Conservation (phyloP, 1,139 yeast species). For the Saccharomycopsis hybrid region DNA sequence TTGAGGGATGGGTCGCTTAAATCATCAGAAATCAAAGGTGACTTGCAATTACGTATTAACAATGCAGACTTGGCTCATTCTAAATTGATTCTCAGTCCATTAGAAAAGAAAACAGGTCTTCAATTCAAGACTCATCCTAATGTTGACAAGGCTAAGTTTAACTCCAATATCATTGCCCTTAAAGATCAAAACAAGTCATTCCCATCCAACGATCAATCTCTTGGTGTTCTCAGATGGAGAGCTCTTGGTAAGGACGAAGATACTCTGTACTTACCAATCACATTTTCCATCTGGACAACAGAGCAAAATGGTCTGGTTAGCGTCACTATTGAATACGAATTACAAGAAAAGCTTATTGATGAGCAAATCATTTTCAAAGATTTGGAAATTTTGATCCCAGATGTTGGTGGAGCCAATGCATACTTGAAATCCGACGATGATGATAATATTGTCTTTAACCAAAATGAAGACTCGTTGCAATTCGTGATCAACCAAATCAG, state of each 20-base stretch:
- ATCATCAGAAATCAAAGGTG: slow-evolving; percentile 82
- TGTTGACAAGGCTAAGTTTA: slow-evolving; percentile 73
- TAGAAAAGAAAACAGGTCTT: slow-evolving; percentile 41
- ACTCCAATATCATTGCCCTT: slow-evolving; percentile 55
- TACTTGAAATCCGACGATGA: slow-evolving; percentile 45
- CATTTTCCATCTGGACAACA: slow-evolving; percentile 76
- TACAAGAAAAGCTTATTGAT: slow-evolving; percentile 38
- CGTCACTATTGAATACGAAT: slow-evolving; percentile 85
- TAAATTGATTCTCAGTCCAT: slow-evolving; percentile 49
- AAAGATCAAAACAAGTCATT: slow-evolving; percentile 74
- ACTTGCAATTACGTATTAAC: slow-evolving; percentile 80
- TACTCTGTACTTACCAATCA: slow-evolving; percentile 56
- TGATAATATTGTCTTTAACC: slow-evolving; percentile 38
- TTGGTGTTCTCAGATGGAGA: slow-evolving; percentile 92
- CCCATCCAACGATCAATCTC: slow-evolving; percentile 85
- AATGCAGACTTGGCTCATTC: slow-evolving; percentile 62
- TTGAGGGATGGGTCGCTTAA: slow-evolving; percentile 78
- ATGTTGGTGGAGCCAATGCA: slow-evolving; percentile 45
- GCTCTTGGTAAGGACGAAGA: slow-evolving; percentile 55
- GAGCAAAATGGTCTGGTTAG: slow-evolving; percentile 47
- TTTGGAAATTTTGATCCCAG: slow-evolving; percentile 62
- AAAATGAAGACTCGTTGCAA: slow-evolving; percentile 51
- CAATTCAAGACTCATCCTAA: slow-evolving; percentile 95
- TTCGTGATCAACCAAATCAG: slow-evolving; percentile 46
- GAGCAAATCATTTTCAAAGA: slow-evolving; percentile 41